Base-by-base conservation (phyloP, 257 asterid genomes). In the Schizonepeta tenuifolia region DNA sequence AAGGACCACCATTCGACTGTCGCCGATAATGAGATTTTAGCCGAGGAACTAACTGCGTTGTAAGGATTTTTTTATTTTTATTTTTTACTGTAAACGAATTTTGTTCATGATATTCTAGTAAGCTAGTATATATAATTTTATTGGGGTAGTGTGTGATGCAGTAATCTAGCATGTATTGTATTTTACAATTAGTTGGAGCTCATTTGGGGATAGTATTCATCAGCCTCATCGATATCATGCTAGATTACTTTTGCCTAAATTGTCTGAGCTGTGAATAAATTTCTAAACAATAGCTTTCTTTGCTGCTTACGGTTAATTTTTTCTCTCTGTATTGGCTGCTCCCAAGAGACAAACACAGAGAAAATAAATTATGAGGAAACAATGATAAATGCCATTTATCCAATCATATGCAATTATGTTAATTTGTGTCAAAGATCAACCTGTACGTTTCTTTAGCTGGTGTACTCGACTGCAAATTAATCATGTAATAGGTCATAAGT, bases 11-110 rank as follows among this genome's bases (percentile, higher is more conserved):
- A 75, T 12, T 84, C 90, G 7, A 68, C 83, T 66, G 76, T 75
- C 64, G 75, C 75, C 35, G 95, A 80, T 65, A 72, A 90, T 59
- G 99, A 94, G 38, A 80, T 87, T 69, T 14, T 91, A 9, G 77
- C 88, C 11, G 98, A 94, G 77, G 99, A 94, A 78, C 64, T 94
- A 79, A 91, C 97, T 20, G 99, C 97, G 31, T 73, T 94, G 97
- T 91, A 81, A 80, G 86, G 51, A 21, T 3, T 62, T 57, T 14
- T 35, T 3, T 62, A 53, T 14, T 35, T 1, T 40, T 56, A 2
- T 24, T 20, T 12, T 22, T 55, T 22, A 10, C 18, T 24, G 17
- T 72, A 13, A 66, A 20, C 60, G 15, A 38, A 15, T 68, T 33
- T 31, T 21, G 33, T 20, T 40, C 12, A 5, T 5, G 14, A 24